phyloP scores from a whole-genome alignment of 495 filamentous ascomycete species.

The Talaromyces liani region DNA sequence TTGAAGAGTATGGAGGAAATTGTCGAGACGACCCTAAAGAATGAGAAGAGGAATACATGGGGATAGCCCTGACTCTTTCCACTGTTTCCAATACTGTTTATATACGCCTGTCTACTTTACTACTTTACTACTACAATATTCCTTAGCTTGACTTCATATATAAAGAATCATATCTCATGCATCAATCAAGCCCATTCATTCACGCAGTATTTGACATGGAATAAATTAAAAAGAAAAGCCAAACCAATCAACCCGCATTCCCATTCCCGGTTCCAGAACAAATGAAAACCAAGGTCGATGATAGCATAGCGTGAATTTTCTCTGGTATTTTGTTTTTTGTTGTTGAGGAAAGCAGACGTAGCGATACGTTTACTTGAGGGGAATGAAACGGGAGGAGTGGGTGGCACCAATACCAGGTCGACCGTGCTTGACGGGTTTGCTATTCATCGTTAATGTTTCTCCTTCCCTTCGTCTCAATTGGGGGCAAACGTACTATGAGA shows the following conservation, averaged over 20 bases:
- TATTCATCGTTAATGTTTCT: conserved; percentile 32
- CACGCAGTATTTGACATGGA: conserved; percentile 9
- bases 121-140: background rate
- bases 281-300: conserved; percentile 9
- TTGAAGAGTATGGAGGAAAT: conserved; percentile 30
- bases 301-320: conserved; percentile 8
- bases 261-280: conserved; percentile 11
- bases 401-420: conserved; percentile 99
- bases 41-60: conserved; percentile 12
- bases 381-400: conserved; percentile 99
- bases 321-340: conserved; percentile 5
- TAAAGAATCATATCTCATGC: conserved; percentile 3
- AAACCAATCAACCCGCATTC: conserved; percentile 3
- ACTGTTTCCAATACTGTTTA: background rate
- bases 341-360: background rate
- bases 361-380: conserved; percentile 75
- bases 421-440: conserved; percentile 99
- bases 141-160: background rate
- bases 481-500: conserved; percentile 88
- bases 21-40: conserved; percentile 20
- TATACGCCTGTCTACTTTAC: background rate
- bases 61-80: background rate
- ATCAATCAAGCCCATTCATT: conserved; percentile 5
- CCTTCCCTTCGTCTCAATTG: no score
- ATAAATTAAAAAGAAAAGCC: conserved; percentile 1